A percentile compares a stretch with the other conserved stretches of the same genome.
These are phyloP conservation scores for Camelina neglecta DNA, from an alignment of 345 rosid species.

Conservation along the genomic window DNA sequence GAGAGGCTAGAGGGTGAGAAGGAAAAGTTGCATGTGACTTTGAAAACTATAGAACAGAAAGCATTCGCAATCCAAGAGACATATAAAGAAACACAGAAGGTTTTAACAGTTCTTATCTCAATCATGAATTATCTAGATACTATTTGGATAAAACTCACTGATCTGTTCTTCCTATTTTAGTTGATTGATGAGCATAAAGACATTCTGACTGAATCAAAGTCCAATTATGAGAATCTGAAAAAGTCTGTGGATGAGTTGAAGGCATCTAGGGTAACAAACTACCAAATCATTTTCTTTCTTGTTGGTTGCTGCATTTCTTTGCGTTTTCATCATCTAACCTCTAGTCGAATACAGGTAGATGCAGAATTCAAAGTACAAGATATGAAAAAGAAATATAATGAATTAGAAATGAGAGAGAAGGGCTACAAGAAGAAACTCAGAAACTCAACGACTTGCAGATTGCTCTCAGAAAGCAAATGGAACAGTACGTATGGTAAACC, in stretches of 20 bases:
- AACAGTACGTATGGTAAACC: conserved; percentile 67
- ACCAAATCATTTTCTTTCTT: conserved; percentile 29
- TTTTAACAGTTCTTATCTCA: conserved; percentile 36
- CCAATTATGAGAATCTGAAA: conserved; percentile 69
- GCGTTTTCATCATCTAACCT: conserved; percentile 18
- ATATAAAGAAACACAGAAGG: conserved; percentile 78
- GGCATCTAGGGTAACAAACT: conserved; percentile 74
- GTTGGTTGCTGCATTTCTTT: conserved; percentile 27
- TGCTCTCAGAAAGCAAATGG: conserved; percentile 72
- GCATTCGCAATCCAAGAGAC: conserved; percentile 90
- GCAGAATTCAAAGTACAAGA: conserved; percentile 78
- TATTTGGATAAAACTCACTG: conserved; percentile 11
- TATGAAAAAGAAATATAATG: conserved; percentile 71
- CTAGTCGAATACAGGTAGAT: conserved; percentile 70
- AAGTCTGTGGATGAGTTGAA: conserved; percentile 79
- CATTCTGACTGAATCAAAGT: conserved; percentile 66
- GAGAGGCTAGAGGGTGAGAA: conserved; percentile 69
- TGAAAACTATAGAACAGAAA: conserved; percentile 76
- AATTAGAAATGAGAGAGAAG: conserved; percentile 79
- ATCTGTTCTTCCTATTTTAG: neutral
- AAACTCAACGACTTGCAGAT: conserved; percentile 60
- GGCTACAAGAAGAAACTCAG: conserved; percentile 78
- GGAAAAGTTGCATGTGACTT: conserved; percentile 63
- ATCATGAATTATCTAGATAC: conserved; percentile 9
- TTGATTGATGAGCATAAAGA: conserved; percentile 74